Evolutionary conservation across 129 eudicot genomes (phyloP).

Genomic region (Tagetes erecta): DNA sequence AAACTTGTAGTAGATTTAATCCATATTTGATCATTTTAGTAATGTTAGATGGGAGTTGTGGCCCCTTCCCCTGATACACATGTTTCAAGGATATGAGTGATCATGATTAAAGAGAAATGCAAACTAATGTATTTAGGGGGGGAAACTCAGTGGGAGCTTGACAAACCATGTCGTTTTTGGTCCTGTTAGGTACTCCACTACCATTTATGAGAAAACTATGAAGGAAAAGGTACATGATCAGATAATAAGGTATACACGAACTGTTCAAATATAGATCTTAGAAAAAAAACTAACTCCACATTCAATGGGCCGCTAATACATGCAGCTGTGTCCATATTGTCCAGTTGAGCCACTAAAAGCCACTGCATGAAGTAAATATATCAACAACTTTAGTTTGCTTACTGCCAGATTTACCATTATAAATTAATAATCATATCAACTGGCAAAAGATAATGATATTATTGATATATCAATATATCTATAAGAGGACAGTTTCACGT

Average conservation of each 20-base stretch:
- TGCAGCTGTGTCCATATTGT: constrained; percentile 35
- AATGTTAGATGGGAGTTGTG: constrained; percentile 47
- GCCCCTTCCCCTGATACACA: constrained; percentile 37
- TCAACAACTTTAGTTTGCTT: constrained; percentile 12
- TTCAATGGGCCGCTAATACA: constrained; percentile 36
- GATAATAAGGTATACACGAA: constrained; percentile 2
- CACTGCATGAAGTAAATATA: constrained; percentile 27
- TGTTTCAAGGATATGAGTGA: constrained; percentile 22
- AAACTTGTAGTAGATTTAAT: constrained; percentile 45
- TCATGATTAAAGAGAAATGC: not conserved
- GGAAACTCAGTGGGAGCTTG: constrained; percentile 10
- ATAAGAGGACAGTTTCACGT: not conserved
- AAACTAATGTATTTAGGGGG: not conserved
- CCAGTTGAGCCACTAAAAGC: constrained; percentile 39
- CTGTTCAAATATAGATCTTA: not conserved
- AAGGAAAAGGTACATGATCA: constrained; percentile 17
- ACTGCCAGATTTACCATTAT: constrained; percentile 4
- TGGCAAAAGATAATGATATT: constrained; percentile 1
- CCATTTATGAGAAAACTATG: constrained; percentile 37
- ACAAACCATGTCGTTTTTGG: constrained; percentile 36
- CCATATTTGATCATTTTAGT: constrained; percentile 49
- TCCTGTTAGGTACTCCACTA: constrained; percentile 32
- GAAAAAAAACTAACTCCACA: constrained; percentile 25
- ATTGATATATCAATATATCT: not conserved
- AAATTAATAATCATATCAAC: not conserved